Evolutionary conservation across 2,329 filamentous ascomycete genomes (phyloP).

Genomic region (Hypoxylon sp.): DNA sequence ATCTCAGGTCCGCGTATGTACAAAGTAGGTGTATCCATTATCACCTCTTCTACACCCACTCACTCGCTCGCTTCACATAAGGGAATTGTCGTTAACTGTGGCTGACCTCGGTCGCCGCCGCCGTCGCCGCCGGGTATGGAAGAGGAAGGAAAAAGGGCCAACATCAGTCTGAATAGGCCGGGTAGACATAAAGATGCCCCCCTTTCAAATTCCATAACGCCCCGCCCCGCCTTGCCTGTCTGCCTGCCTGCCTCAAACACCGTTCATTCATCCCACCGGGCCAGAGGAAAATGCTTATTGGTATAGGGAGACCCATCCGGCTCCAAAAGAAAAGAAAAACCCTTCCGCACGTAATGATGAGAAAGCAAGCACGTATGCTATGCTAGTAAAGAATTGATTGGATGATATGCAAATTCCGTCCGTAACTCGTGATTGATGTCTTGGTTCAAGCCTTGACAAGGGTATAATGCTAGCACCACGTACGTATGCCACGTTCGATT

Average conservation of each 20-base stretch:
- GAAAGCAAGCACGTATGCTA: slow-evolving; percentile 32
- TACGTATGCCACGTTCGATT: slow-evolving; percentile 9
- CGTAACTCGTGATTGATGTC: slow-evolving; percentile 46
- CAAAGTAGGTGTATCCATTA: slow-evolving; percentile 23
- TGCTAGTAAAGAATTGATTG: slow-evolving; percentile 27
- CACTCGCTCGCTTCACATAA: slow-evolving; percentile 3
- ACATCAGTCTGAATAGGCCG: slow-evolving; percentile 25
- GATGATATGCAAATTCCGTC: slow-evolving; percentile 43
- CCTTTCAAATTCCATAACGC: slow-evolving; percentile 25
- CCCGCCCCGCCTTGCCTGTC: too few species aligned
- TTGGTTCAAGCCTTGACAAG: slow-evolving; percentile 37
- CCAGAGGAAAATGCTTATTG: slow-evolving; percentile 27
- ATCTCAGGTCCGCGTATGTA: slow-evolving; percentile 28
- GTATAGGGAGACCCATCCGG: slow-evolving; percentile 25
- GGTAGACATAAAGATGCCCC: slow-evolving; percentile 11
- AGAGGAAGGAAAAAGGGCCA: slow-evolving; percentile 8
- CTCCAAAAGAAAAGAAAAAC: too few species aligned
- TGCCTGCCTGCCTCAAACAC: slow-evolving; percentile 24
- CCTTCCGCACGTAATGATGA: slow-evolving; percentile 23
- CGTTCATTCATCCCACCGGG: slow-evolving; percentile 29
- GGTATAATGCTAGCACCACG: slow-evolving; percentile 30
- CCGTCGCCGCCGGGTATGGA: slow-evolving; percentile 1
- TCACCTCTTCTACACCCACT: slow-evolving; percentile 3
- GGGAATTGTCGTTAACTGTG: slow-evolving; percentile 21
- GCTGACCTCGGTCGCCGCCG: slow-evolving; percentile 7